Base-by-base conservation (phyloP, 352 stramenopile genomes). In the Phytophthora ramorum region DNA sequence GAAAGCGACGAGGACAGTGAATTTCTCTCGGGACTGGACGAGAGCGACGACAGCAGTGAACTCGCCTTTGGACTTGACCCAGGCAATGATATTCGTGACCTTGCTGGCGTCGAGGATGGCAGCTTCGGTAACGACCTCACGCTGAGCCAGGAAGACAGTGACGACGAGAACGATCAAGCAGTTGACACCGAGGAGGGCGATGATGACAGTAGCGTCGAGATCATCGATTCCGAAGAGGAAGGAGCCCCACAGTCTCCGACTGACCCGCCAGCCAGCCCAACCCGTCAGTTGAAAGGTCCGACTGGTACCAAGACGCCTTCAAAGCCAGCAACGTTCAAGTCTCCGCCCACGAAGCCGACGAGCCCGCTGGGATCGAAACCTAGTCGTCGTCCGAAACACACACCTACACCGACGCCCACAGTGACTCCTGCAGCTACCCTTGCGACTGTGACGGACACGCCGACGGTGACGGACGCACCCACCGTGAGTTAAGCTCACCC, bases 1-100 rank as follows among this genome's bases (percentile, higher is more conserved):
- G 40, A 46, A 24, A 46, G 40, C 40, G n/a, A 46, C 40, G 40
- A 46, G n/a, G n/a, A n/a, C 14, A 22, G 40, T 26, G 17, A 48
- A n/a, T 48, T 48, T 28, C 9, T 48, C 43, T 8, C 19, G 4
- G 7, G 4, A 10, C 12, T 8, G 14, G 4, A 44, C 37, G 37
- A 44, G 37, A 44, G n/a, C 16, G 37, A 44, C 37, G 37, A 44
- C 37, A 44, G 16, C 13, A 44, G 37, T 16, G 37, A 44, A 7
- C 37, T 20, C 8, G 10, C n/a, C n/a, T n/a, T 41, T 16, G 35
- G 16, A 6, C 35, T 16, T 16, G 14, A 41, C 14, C 35, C 35
- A 16, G 16, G 8, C 9, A 41, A 17, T 41, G 35, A 41, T 17
- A n/a, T n/a, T n/a, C 35, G 35, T 2, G 35, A 41, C 35, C 35